phyloP scores from a whole-genome alignment of 108 stramenopile genomes.

The Nannochloropsis salina region DNA sequence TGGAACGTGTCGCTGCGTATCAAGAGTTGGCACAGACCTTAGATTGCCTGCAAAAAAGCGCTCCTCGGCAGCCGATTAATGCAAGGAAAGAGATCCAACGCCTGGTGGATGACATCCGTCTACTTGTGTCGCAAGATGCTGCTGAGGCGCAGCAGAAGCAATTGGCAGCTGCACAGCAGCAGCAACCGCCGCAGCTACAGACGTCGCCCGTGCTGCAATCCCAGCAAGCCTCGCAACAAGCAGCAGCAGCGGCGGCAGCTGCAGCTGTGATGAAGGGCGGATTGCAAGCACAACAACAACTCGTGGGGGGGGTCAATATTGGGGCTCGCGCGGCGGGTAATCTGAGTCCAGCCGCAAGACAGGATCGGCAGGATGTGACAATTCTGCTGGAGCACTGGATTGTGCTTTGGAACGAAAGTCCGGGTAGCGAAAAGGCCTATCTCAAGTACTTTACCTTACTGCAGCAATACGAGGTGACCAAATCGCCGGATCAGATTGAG shows the following conservation, averaged over 20 bases:
- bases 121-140: slow-evolving; percentile 21
- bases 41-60: slow-evolving; percentile 31
- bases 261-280: background rate
- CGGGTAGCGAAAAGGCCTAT: slow-evolving; percentile 74
- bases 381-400: slow-evolving; percentile 90
- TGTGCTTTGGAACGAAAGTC: slow-evolving; percentile 70
- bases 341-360: background rate
- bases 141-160: slow-evolving; percentile 38
- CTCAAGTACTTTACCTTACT: slow-evolving; percentile 80
- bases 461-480: slow-evolving; percentile 77
- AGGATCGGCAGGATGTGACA: slow-evolving; percentile 69
- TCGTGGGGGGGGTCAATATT: slow-evolving; percentile 22
- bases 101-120: slow-evolving; percentile 14
- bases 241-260: background rate
- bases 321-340: background rate
- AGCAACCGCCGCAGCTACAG: background rate
- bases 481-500: slow-evolving; percentile 73
- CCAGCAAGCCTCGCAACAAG: background rate
- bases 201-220: background rate
- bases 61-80: slow-evolving; percentile 37
- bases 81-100: slow-evolving; percentile 30
- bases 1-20: slow-evolving; percentile 20
- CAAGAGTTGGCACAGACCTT: slow-evolving; percentile 41
- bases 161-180: background rate
- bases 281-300: too few species aligned